A percentile compares a stretch with the other conserved stretches of the same genome.
Evolutionary conservation across 192 early-diverging fungal genomes (phyloP).

Genomic region (Umbelopsis vinacea): DNA sequence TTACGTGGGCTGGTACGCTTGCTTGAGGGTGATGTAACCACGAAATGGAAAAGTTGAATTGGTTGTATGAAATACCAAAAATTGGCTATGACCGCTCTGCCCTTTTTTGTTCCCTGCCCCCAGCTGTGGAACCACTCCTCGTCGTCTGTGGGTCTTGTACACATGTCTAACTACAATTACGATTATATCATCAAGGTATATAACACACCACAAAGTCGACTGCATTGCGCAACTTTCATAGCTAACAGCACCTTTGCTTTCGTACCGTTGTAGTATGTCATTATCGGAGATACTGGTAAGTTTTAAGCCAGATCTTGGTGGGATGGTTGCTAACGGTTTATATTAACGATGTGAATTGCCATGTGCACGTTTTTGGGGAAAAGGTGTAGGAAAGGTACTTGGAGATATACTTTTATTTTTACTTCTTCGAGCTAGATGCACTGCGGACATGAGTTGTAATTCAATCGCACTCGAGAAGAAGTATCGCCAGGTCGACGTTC

Average conservation of each 20-base stretch:
- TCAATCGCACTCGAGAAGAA: not conserved
- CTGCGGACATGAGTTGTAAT: not conserved
- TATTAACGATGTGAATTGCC: not conserved
- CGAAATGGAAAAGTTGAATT: not conserved
- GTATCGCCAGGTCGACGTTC: not conserved
- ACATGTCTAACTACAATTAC: slow-evolving; percentile 57
- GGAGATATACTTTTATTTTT: too few species aligned
- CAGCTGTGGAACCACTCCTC: not conserved
- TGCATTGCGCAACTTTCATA: not conserved
- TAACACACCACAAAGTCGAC: not conserved
- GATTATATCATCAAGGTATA: slow-evolving; percentile 68
- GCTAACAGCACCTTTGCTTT: not conserved
- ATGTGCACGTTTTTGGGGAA: not conserved
- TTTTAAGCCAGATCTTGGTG: not conserved
- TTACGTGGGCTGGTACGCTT: slow-evolving; percentile 1
- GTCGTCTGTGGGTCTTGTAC: slow-evolving; percentile 16
- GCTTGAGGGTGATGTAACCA: slow-evolving; percentile 12
- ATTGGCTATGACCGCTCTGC: not conserved
- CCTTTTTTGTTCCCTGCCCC: not conserved
- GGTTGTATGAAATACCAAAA: not conserved
- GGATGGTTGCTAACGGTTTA: not conserved
- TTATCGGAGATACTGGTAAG: slow-evolving; percentile 81
- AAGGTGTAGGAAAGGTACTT: slow-evolving; percentile 78
- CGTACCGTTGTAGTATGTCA: slow-evolving; percentile 72
- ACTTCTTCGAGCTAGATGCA: not conserved